Evolutionary conservation across 345 rosid genomes (phyloP), one percentile per base, ranked within the genome.

Genomic region (Rhodamnia rubescens): DNA sequence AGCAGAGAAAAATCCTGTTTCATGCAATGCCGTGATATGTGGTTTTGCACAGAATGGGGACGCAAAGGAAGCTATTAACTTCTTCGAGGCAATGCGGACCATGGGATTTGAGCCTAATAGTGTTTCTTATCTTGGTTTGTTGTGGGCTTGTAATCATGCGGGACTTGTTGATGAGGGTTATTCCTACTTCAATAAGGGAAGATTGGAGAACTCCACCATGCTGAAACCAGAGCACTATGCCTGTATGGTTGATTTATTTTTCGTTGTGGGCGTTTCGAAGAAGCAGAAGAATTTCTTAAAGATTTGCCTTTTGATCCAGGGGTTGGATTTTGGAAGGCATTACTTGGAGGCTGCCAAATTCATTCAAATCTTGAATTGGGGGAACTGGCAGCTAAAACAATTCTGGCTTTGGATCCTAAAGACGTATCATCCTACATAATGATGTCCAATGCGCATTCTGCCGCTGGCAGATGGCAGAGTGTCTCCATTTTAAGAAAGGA

Each of bases 241-340:
- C 83, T 93, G 97, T 88, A 90, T 94, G 93, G 98, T 95, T 82
- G 98, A 96, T 92, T 89, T 94, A 87, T 91, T 92, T 22, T 92
- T 44, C 93, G 97, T 27, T 90, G 93, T 2, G 95, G 97, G 54
- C 89, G 21, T 75, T 93, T 95, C 85, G 57, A 89, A 74, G 97
- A 95, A 87, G 97, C 97, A 50, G 90, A 89, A 61, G 87, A 84
- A 87, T 90, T 92, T 87, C 86, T 95, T 58, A 78, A 85, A n/a
- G 86, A 87, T 61, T 83, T 96, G 90, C 95, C 95, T 16, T 89
- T 92, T 74, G 91, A 92, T 57, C 97, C 96, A 2, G 99, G 98
- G 59, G 88, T 95, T 56, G 99, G 98, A 85, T 95, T 96, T 82
- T 96, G 99, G 97, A 95, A 95, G 83, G 96, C 98, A 81, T 87